A percentile compares a stretch with the other conserved stretches of the same genome.
Evolutionary conservation across 2,329 filamentous ascomycete genomes (phyloP).

Genomic region (Cryphonectria naterciae): DNA sequence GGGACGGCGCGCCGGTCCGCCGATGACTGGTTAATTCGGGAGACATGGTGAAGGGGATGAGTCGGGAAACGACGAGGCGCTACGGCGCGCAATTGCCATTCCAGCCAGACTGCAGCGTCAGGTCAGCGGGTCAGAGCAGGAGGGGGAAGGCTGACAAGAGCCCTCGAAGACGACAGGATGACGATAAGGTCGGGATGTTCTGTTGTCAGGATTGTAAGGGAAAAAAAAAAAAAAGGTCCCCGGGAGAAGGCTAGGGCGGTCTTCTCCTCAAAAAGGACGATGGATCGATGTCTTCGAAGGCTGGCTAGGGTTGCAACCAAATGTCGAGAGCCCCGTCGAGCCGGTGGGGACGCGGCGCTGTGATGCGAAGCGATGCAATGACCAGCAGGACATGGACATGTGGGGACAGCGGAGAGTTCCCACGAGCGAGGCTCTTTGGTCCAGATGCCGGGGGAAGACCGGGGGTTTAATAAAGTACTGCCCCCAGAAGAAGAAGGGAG

Average conservation of each 20-base stretch:
- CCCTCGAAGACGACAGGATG: not conserved
- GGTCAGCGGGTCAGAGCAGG: not conserved
- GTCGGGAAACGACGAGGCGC: slow-evolving; percentile 6
- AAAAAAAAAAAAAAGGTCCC: not conserved
- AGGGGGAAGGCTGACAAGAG: not conserved
- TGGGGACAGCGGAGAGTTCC: slow-evolving; percentile 7
- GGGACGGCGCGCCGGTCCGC: slow-evolving; percentile 20
- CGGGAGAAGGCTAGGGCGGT: not conserved
- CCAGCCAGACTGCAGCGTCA: slow-evolving; percentile 11
- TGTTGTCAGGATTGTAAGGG: not conserved
- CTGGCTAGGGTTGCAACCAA: not conserved
- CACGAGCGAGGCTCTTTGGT: slow-evolving; percentile 1
- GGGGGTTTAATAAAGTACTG: slow-evolving; percentile 4
- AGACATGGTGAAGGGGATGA: slow-evolving; percentile 18
- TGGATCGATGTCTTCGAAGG: not conserved
- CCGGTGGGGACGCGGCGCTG: slow-evolving; percentile 3
- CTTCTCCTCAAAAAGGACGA: not conserved
- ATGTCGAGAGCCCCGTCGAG: not conserved
- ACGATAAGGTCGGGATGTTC: not conserved
- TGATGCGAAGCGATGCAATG: slow-evolving; percentile 1
- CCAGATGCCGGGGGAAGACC: not conserved
- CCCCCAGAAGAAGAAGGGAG: not conserved
- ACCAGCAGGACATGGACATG: not conserved
- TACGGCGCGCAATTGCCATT: slow-evolving; percentile 24
- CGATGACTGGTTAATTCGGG: slow-evolving; percentile 17